These are phyloP conservation scores for Cupressus sempervirens DNA, from an alignment of 75 land plant species.

Conservation along the genomic window DNA sequence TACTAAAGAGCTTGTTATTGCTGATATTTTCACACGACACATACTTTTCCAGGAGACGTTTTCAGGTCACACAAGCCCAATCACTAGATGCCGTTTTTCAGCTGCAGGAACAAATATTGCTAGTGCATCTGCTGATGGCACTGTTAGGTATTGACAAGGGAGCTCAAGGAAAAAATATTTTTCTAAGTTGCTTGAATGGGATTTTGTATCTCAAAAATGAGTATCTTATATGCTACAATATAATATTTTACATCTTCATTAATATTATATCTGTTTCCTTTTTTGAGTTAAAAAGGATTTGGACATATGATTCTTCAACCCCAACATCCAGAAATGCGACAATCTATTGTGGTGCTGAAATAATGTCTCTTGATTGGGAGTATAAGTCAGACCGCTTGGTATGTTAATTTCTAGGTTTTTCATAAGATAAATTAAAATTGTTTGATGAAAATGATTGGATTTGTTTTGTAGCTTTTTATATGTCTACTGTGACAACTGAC, in stretches of 20 bases:
- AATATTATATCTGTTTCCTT: constrained; percentile 8
- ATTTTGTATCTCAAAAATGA: not conserved
- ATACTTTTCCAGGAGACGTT: constrained; percentile 66
- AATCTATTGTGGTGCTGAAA: constrained; percentile 92
- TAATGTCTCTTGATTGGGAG: constrained; percentile 92
- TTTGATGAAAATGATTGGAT: not conserved
- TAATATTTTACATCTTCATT: not conserved
- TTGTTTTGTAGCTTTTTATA: not conserved
- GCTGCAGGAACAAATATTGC: constrained; percentile 89
- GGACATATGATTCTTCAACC: constrained; percentile 77
- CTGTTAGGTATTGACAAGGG: constrained; percentile 63
- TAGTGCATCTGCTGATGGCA: constrained; percentile 92
- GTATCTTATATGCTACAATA: not conserved
- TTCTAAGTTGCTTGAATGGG: not conserved
- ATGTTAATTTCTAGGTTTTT: constrained; percentile 12
- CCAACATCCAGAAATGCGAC: constrained; percentile 96
- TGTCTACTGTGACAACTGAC: not conserved
- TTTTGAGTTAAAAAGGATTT: constrained; percentile 49
- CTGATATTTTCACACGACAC: not conserved
- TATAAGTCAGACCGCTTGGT: constrained; percentile 94
- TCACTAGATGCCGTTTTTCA: constrained; percentile 87
- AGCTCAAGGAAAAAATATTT: not conserved
- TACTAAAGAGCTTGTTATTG: not conserved
- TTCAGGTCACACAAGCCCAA: constrained; percentile 92
- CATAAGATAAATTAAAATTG: not conserved